phyloP scores from a whole-genome alignment of 2,329 filamentous ascomycete genomes.

The Karstenula rhodostoma region DNA sequence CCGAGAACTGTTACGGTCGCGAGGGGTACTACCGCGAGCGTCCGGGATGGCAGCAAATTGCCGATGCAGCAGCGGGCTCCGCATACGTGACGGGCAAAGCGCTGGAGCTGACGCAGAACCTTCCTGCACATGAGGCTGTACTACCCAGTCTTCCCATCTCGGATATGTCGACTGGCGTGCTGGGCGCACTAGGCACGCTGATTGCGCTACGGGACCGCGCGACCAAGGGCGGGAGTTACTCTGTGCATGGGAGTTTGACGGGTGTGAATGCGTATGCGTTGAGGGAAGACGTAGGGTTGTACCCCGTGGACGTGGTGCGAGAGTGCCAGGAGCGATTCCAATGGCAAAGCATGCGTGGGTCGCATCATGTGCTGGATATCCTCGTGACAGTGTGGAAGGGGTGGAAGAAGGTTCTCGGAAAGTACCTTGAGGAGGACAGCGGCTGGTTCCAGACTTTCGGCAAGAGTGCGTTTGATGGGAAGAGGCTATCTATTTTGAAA shows the following conservation, averaged over 20 bases:
- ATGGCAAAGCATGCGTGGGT: constrained; percentile 36
- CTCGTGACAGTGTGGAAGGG: constrained; percentile 35
- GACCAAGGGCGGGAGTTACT: constrained; percentile 28
- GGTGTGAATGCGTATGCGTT: constrained; percentile 44
- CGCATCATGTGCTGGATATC: constrained; percentile 41
- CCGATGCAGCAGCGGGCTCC: constrained; percentile 48
- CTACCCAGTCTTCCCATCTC: constrained; percentile 38
- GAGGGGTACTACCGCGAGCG: constrained; percentile 56
- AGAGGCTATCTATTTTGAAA: constrained; percentile 33
- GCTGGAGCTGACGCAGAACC: constrained; percentile 35
- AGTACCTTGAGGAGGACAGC: constrained; percentile 25
- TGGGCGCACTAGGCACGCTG: constrained; percentile 36
- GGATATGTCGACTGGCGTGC: constrained; percentile 40
- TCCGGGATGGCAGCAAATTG: constrained; percentile 63
- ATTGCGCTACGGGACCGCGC: constrained; percentile 35
- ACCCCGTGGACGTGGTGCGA: constrained; percentile 32
- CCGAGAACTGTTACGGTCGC: constrained; percentile 62
- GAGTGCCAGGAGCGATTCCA: constrained; percentile 36
- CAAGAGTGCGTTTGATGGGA: constrained; percentile 32
- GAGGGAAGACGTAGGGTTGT: constrained; percentile 46
- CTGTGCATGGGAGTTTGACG: constrained; percentile 31
- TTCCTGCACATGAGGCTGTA: constrained; percentile 30
- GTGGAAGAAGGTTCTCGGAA: constrained; percentile 36
- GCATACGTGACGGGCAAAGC: constrained; percentile 49
- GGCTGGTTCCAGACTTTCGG: constrained; percentile 32